Percentiles rank a stretch among this genome's conserved stretches.
Evolutionary conservation across 805 yeast genomes (phyloP).

Genomic region (Saturnispora mendoncae): DNA sequence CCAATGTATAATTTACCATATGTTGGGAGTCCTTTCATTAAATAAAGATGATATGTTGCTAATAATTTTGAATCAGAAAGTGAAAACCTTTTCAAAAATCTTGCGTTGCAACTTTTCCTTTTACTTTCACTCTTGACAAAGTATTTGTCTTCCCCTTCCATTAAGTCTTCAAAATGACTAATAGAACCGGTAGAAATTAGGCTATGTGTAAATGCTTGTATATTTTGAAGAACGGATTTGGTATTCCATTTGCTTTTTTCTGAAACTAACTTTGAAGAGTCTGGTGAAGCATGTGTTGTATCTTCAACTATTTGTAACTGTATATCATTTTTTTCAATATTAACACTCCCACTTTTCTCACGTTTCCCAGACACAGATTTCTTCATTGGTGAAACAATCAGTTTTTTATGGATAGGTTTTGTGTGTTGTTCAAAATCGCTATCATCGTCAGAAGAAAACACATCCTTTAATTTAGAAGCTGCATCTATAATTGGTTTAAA

Average conservation of each 20-base stretch:
- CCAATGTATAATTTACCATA: slow-evolving; percentile 82
- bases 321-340: neutral
- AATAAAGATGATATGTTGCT: slow-evolving; percentile 62
- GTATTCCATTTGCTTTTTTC: slow-evolving; percentile 19
- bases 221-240: slow-evolving; percentile 24
- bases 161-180: slow-evolving; percentile 45
- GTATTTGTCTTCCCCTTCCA: slow-evolving; percentile 41
- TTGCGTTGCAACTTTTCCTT: slow-evolving; percentile 23
- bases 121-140: slow-evolving; percentile 38
- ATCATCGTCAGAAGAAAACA: slow-evolving; percentile 15
- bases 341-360: neutral
- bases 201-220: slow-evolving; percentile 22
- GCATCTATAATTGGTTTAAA: slow-evolving; percentile 5
- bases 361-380: neutral
- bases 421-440: slow-evolving; percentile 1
- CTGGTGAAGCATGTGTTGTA: neutral
- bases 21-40: slow-evolving; percentile 63
- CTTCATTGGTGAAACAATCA: neutral
- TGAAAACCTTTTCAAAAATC: slow-evolving; percentile 50
- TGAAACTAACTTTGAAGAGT: neutral
- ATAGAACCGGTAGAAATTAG: slow-evolving; percentile 19
- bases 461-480: neutral
- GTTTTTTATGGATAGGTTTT: no score
- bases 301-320: neutral
- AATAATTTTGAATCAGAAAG: slow-evolving; percentile 44